A percentile compares a stretch with the other conserved stretches of the same genome.
Evolutionary conservation across 345 rosid genomes (phyloP).

Genomic region (Eucalyptus rudis): DNA sequence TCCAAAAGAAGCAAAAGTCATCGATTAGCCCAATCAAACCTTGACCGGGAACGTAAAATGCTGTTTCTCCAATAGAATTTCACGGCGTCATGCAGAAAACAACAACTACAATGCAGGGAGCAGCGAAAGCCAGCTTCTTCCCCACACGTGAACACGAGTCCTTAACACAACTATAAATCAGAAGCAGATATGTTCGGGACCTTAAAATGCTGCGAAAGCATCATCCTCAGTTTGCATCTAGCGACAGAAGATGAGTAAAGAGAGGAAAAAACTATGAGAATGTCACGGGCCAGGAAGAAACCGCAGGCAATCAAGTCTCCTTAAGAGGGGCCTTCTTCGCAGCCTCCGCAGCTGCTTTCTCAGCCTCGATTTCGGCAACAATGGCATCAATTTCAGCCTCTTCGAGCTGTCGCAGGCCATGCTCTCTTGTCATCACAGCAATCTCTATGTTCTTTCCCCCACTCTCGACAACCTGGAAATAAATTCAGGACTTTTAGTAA

Average conservation of each 20-base stretch:
- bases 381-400: slow-evolving; percentile 84
- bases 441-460: slow-evolving; percentile 97
- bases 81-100: background rate
- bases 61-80: background rate
- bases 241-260: background rate
- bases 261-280: background rate
- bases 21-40: background rate
- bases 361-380: slow-evolving; percentile 89
- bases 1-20: background rate
- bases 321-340: slow-evolving; percentile 81
- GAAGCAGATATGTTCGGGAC: background rate
- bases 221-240: background rate
- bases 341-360: slow-evolving; percentile 94
- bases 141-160: background rate
- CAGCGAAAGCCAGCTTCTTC: background rate
- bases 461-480: slow-evolving; percentile 72
- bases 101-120: background rate
- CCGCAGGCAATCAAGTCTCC: slow-evolving; percentile 11
- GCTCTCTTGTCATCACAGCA: slow-evolving; percentile 80
- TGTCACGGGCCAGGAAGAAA: background rate
- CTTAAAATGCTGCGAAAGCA: background rate
- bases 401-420: slow-evolving; percentile 71
- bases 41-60: background rate
- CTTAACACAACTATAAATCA: background rate
- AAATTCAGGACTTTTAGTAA: too few relatives aligned